These are phyloP conservation scores for Punica granatum DNA, from an alignment of 345 rosid genomes.

Conservation along the genomic window DNA sequence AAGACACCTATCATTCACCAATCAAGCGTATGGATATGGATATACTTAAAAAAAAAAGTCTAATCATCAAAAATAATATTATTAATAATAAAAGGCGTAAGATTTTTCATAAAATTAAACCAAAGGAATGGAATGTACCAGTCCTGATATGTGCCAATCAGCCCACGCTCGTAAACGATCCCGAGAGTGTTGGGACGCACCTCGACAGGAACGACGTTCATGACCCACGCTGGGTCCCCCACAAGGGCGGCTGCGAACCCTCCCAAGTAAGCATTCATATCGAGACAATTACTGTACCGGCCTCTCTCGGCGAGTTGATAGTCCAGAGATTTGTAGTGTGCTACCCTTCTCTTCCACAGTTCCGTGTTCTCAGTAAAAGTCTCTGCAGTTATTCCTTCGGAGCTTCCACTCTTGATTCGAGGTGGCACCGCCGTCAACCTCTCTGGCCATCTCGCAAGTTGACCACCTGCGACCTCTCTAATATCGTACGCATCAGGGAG, in stretches of 20 bases:
- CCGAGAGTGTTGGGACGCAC: constrained; percentile 63
- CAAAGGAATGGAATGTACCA: constrained; percentile 38
- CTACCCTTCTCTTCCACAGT: constrained; percentile 63
- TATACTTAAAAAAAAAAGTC: background rate
- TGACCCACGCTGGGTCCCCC: constrained; percentile 76
- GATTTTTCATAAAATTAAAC: background rate
- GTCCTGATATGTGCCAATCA: constrained; percentile 86
- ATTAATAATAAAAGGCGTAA: too few species aligned
- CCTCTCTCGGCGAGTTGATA: constrained; percentile 52
- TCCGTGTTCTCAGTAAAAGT: constrained; percentile 37
- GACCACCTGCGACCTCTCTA: constrained; percentile 60
- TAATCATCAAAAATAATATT: background rate
- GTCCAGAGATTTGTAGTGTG: constrained; percentile 55
- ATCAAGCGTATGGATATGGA: background rate
- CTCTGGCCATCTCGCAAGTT: constrained; percentile 66
- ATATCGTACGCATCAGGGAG: constrained; percentile 54
- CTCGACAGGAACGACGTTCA: constrained; percentile 69
- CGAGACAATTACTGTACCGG: constrained; percentile 73
- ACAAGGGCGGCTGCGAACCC: constrained; percentile 79
- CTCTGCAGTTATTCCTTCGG: constrained; percentile 43
- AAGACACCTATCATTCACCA: background rate
- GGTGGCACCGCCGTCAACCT: constrained; percentile 68
- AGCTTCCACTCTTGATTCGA: constrained; percentile 44
- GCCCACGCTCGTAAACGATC: constrained; percentile 73
- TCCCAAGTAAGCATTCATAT: constrained; percentile 74